Evolutionary conservation across 2,329 filamentous ascomycete species (phyloP), one percentile per base, ranked within the genome.

Genomic region (Emergomyces orientalis): DNA sequence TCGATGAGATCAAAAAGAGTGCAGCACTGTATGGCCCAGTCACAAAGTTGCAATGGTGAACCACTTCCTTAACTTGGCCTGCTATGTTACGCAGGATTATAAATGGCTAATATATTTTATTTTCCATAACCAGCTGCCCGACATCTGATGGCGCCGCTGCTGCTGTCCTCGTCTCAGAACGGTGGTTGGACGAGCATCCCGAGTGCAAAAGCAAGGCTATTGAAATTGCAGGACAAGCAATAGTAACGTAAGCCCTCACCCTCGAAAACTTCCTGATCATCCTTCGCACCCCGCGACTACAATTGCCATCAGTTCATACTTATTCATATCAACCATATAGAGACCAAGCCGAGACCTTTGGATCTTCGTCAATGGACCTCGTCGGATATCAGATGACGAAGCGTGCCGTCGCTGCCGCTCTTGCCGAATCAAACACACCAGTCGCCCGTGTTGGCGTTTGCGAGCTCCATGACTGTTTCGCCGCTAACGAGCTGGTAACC

Each of bases 401-500:
- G 37, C 57, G 64, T n/a, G 71, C 71, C 3, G 68, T 66, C 8
- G 61, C 61, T 2, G 67, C 62, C 9, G 70, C 68, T 2, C 60
- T 70, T 58, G 63, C 51, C 13, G 67, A 71, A 49, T 70, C 70
- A 3, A 62, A 63, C 2, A 62, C 67, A 1, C 34, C 63, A 17
- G 60, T 66, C 11, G 51, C 59, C n/a, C 63, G 71, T 25, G 63
- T 72, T 17, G 61, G 39, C 19, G 69, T 72, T 19, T 67, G 64
- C 56, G 71, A 72, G 62, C 64, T 72, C 8, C 71, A 72, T 52
- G 71, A 72, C 63, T 72, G 71, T 64, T 72, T 72, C 63, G 67
- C 69, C 1, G 67, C 70, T 6, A 72, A 72, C 59, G 67, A 71
- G 63, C 57, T 72, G 56, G 56, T 69, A 1, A 63, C 67, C 1